Evolutionary conservation across 1,284 basidiomycete species (phyloP), one percentile per base, ranked within the genome.

Genomic region (Trametes hirsuta): DNA sequence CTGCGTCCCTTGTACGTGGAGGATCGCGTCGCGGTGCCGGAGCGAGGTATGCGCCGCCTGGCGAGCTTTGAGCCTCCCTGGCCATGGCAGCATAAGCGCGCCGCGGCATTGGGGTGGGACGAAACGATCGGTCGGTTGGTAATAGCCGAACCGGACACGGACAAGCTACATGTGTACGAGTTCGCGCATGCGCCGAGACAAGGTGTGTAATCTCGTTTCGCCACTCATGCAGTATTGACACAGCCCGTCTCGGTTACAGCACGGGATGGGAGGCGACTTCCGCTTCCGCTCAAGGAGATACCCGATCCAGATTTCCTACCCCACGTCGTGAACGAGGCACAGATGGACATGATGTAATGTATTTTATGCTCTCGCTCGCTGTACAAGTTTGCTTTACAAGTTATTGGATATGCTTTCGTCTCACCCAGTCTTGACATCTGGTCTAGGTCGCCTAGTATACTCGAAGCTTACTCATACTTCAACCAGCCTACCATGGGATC

Each of bases 91-190:
- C 44, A 24, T 4, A n/a, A 15, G 53, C 55, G 36, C 39, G 64
- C 58, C 21, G 6, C 35, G 12, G 67, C 75, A 25, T 69, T 78
- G 35, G 73, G 76, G 11, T 81, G 79, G 78, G 80, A 81, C 63
- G 80, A 81, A 63, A 73, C 72, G 25, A 76, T 74, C 2, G 80
- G 80, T 8, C 70, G 79, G 6, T 67, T 81, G 9, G 73, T 76
- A 57, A 69, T 79, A 9, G 74, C 73, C 40, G 69, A 68, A 21
- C 68, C 69, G 11, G 64, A 69, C 18, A 37, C 21, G 36, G 45
- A 61, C 2, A 41, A 58, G 12, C 58, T 81, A 14, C 65, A 68
- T 39, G 73, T 81, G 50, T 66, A 76, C 40, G 80, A 81, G 60
- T 76, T 80, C 39, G 73, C 78, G 4, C 69, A 69, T 51, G 69